Percentiles rank a stretch among this genome's conserved stretches.
Conservation (phyloP, 345 rosid species). For the Aegle marmelos region DNA sequence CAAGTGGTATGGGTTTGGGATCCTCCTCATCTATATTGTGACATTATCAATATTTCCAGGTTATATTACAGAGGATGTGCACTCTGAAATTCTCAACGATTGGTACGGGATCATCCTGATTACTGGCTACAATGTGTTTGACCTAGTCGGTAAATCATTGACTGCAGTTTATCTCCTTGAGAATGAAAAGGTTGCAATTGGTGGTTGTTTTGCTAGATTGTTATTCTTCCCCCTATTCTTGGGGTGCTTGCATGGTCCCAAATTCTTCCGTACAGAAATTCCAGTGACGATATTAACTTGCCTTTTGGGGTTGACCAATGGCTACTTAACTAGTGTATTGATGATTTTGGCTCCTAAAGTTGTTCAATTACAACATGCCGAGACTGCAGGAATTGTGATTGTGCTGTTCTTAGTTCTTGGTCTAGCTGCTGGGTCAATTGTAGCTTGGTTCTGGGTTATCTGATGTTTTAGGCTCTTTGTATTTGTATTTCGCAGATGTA, state of each 20-base stretch:
- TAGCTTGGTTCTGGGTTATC: conserved; percentile 89
- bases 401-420: conserved; percentile 78
- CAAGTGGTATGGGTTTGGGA: conserved; percentile 79
- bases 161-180: conserved; percentile 61
- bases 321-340: conserved; percentile 83
- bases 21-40: conserved; percentile 59
- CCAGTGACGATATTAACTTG: conserved; percentile 77
- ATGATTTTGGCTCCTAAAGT: conserved; percentile 81
- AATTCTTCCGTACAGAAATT: conserved; percentile 75
- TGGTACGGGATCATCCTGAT: conserved; percentile 85
- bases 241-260: conserved; percentile 84
- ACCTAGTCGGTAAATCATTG: conserved; percentile 80
- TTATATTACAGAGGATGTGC: conserved; percentile 85
- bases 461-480: conserved; percentile 25
- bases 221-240: conserved; percentile 81
- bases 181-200: conserved; percentile 65
- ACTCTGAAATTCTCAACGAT: conserved; percentile 68
- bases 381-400: conserved; percentile 82
- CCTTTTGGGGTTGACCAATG: conserved; percentile 77
- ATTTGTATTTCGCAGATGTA: neutral
- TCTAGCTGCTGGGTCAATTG: conserved; percentile 66
- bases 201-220: conserved; percentile 66
- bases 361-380: conserved; percentile 70
- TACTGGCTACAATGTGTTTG: conserved; percentile 78
- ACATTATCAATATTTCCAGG: conserved; percentile 92